Base-by-base conservation (phyloP, 2,329 filamentous ascomycete genomes). In the Colletotrichum cereale region DNA sequence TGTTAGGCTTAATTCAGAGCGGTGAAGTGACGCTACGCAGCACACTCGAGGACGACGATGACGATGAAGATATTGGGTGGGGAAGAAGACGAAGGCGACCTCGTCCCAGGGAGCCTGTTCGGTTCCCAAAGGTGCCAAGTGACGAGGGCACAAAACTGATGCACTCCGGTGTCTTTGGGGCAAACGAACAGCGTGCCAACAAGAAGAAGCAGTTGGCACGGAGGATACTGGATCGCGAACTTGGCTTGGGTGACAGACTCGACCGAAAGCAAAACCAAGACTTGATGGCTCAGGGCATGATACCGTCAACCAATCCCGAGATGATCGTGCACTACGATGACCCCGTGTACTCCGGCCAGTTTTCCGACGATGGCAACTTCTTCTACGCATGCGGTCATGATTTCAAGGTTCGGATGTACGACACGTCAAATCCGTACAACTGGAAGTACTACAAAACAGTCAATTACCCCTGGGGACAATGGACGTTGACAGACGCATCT, bases 391-490 rank as follows among this genome's bases (percentile, higher is more conserved):
- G 93, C 77, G 93, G 92, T 12, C 94, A 98, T 81, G 95, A 98
- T 81, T 97, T 97, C 83, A 92, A 91, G 75, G 95, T 99, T 12
- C 92, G 95, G 64, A 95, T 99, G 93, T 99, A 98, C 82, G 96
- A 98, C 80, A 98, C 96, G 0, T 95, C 93, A 2, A 97, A 98
- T 76, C 95, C 96, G 0, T 97, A 96, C 81, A 89, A 95, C 74
- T 99, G 96, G 96, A 92, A 92, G 79, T 95, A 97, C 80, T 98
- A 98, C 86, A 98, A 96, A 83, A 96, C 93, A 0, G 93, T 95
- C 6, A 84, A 86, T 36, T 97, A 96, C 80, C 94, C 94, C 0
- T 93, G 91, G 75, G 96, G 95, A 2, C 92, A 94, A 76, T 99
- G 96, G 96, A 98, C 96, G 1, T 92, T 99, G 74, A 98, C 96